Percentiles rank a stretch among this genome's conserved stretches.
Evolutionary conservation across 2,329 filamentous ascomycete species (phyloP).

Genomic region (Fusarium sororula): DNA sequence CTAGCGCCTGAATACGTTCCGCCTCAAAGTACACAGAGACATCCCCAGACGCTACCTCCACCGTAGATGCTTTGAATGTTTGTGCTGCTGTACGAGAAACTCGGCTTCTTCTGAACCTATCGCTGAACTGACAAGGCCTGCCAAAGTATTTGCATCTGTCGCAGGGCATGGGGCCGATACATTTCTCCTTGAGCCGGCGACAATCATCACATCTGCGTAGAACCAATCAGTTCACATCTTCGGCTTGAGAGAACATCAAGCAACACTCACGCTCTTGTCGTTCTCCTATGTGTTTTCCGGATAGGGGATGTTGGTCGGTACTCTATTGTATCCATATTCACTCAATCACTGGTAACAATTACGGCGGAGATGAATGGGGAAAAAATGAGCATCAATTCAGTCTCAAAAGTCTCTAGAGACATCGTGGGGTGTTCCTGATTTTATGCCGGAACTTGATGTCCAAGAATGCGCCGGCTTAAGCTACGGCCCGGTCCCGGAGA

Average conservation of each 20-base stretch:
- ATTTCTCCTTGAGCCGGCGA: slow-evolving; percentile 35
- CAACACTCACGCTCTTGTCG: slow-evolving; percentile 1
- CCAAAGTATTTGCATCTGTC: slow-evolving; percentile 31
- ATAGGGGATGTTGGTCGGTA: not conserved
- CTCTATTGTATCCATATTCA: not conserved
- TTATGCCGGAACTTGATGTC: not conserved
- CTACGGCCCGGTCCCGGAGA: slow-evolving; percentile 14
- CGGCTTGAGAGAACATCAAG: not conserved
- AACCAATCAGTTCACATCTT: not conserved
- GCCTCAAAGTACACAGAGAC: slow-evolving; percentile 15
- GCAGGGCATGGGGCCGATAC: slow-evolving; percentile 25
- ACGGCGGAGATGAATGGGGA: too few species aligned
- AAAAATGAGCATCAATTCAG: not conserved
- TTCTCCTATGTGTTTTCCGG: slow-evolving; percentile 6
- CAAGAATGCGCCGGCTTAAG: not conserved
- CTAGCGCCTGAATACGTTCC: slow-evolving; percentile 29
- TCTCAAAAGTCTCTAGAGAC: not conserved
- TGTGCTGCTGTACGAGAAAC: not conserved
- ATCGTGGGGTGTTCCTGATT: not conserved
- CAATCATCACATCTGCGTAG: slow-evolving; percentile 31
- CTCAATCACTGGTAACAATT: not conserved
- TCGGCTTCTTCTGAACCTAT: slow-evolving; percentile 20
- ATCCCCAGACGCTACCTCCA: not conserved
- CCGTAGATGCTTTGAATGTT: not conserved
- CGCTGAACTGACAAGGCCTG: slow-evolving; percentile 21